Evolutionary conservation across 192 early-diverging fungal genomes (phyloP), one percentile per base, ranked within the genome.

Genomic region (Umbelopsis sp.): DNA sequence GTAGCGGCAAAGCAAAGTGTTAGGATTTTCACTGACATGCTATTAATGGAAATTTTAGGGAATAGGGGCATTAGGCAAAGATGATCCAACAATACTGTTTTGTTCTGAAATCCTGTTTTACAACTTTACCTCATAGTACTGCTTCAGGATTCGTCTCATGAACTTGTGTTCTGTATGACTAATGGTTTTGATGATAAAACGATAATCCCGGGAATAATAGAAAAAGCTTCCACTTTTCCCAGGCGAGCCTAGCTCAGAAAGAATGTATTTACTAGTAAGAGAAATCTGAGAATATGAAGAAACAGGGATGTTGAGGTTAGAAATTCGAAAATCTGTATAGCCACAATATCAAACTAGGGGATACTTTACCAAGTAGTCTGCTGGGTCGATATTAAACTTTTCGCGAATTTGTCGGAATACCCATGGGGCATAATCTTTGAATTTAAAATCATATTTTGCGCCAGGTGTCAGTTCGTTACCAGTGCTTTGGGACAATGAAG

Each of bases 381-480:
- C 90, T 11, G 96, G 86, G 76, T 97, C 94, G 44, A 99, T 90
- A 33, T 89, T 82, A 82, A 97, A 97, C 15, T 87, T 85, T 67
- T 96, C 92, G 49, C 98, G 83, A 68, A 99, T 87, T 75, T 89
- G 84, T 51, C 95, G 89, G 74, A 99, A 99, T n/a, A 97, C 95
- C 96, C 95, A 97, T 0, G 97, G 98, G 12, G 95, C 94, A 77
- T 98, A 98, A 79, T 99, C 98, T 77, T 99, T 99, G 78, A 98
- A 99, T 82, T 99, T 98, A 78, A 98, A 99, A 74, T 99, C 97
- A 82, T 98, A 99, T 66, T 90, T 89, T 30, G 95, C 91, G n/a
- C 91, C 91, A 15, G 98, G 94, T 16, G 95, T 97, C 79, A 98
- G 77, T 78, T 99, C 97, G 76, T 97, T 94, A 35, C 96, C 96